Percentiles rank a stretch among this genome's conserved stretches.
phyloP scores from a whole-genome alignment of 176 grass and related monocot species.

The Coix lacrymajobi region DNA sequence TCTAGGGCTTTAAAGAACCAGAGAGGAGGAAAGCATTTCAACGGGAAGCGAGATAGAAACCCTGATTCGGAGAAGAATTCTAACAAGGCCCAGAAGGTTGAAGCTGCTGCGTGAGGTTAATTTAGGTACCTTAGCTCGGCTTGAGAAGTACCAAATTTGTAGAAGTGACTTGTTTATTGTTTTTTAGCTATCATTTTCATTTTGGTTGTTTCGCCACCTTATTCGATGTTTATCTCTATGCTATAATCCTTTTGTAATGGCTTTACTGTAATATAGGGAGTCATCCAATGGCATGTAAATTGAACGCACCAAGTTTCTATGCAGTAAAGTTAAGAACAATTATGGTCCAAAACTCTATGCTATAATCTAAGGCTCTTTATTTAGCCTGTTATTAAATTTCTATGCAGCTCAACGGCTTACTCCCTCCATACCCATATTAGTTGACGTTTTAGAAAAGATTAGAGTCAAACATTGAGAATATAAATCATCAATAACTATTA shows the following conservation, averaged over 20 bases:
- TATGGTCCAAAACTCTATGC: too few species aligned
- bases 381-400: too few species aligned
- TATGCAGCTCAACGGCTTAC: too few species aligned
- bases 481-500: too few species aligned
- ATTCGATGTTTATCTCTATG: not conserved
- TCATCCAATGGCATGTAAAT: too few species aligned
- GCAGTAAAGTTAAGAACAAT: too few species aligned
- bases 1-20: constrained; percentile 32
- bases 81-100: constrained; percentile 40
- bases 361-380: too few species aligned
- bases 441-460: too few species aligned
- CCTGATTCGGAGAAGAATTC: not conserved
- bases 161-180: not conserved
- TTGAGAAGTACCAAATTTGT: not conserved
- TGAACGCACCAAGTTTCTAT: too few species aligned
- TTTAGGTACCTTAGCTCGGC: not conserved
- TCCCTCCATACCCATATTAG: too few species aligned
- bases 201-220: not conserved
- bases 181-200: not conserved
- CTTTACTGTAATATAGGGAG: too few species aligned
- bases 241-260: not conserved
- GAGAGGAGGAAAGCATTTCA: constrained; percentile 43
- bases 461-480: too few species aligned
- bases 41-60: constrained; percentile 34
- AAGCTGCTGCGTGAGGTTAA: constrained; percentile 26